Base-by-base conservation (phyloP, 2,329 filamentous ascomycete species). In the Teratosphaeria gauchensis region DNA sequence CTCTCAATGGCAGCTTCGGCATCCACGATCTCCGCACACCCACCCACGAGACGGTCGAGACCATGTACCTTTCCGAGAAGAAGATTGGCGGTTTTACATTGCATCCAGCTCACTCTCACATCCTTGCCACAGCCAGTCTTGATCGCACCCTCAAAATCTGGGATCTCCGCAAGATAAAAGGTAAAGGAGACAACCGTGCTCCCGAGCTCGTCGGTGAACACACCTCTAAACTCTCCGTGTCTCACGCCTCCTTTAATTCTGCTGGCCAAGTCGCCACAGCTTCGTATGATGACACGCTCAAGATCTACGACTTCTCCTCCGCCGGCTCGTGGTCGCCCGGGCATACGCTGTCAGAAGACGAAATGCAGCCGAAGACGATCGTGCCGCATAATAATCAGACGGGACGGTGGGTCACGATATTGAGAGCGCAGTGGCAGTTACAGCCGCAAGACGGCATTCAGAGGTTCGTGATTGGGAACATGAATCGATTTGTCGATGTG, bases 71-170 rank as follows among this genome's bases (percentile, higher is more conserved):
- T 0, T 88, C 86, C 0, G 91, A 95, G 56, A 92, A 95, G 72
- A 99, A 99, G 70, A 96, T 99, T 57, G 94, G 94, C 19, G 94
- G 94, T 0, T 97, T 97, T 73, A 88, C 87, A 0, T 74, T 96
- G 1, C 86, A 95, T 66, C 92, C 94, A 0, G 73, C 86, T 0
- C 82, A 90, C 2, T 86, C 91, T 0, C 89, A 97, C 68, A 83
- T 96, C 3, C 75, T 96, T 0, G 90, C 91, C 0, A 97, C 94
- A 0, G 94, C 92, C 0, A 95, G 90, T 0, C 78, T 99, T 0
- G 94, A 99, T 70, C 83, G 92, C 2, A 95, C 87, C 0, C 76
- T 99, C 67, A 92, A 92, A 67, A 81, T 99, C 2, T 99, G 94
- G 94, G 94, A 99, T 67, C 68, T 96, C 48, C 83, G 94, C 30